These are phyloP conservation scores for Vigna reflexopilosa DNA, from an alignment of 306 rosid genomes.

Conservation along the genomic window DNA sequence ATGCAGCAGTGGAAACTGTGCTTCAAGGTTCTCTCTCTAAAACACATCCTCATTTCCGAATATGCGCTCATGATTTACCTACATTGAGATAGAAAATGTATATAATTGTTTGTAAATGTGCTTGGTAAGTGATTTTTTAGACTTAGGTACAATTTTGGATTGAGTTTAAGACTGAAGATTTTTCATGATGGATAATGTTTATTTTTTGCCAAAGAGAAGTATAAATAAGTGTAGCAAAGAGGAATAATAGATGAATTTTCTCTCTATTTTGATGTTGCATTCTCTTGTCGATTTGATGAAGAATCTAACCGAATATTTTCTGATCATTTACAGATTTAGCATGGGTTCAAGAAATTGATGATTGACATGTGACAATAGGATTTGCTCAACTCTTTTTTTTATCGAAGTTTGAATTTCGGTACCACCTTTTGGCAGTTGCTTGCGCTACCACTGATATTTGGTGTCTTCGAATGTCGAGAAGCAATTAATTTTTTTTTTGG, in stretches of 20 bases:
- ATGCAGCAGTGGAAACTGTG: conserved; percentile 90
- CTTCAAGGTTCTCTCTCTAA: conserved; percentile 73
- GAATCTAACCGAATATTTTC: conserved; percentile 37
- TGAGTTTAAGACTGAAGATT: neutral
- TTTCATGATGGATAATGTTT: neutral
- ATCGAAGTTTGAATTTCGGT: conserved; percentile 34
- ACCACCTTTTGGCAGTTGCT: conserved; percentile 42
- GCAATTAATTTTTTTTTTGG: conserved; percentile 34
- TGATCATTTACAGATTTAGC: conserved; percentile 69
- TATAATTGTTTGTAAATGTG: conserved; percentile 10
- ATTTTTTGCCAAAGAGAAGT: neutral
- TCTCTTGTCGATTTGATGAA: neutral
- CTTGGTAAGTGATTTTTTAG: conserved; percentile 17
- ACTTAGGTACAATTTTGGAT: conserved; percentile 1
- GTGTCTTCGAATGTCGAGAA: conserved; percentile 38
- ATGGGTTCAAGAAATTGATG: conserved; percentile 93
- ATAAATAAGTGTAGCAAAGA: neutral
- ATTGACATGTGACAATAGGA: conserved; percentile 48
- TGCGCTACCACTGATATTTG: conserved; percentile 37
- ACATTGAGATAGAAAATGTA: conserved; percentile 19
- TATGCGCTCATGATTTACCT: conserved; percentile 33
- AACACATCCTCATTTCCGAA: conserved; percentile 10
- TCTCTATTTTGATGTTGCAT: conserved; percentile 36
- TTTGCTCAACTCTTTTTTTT: conserved; percentile 8
- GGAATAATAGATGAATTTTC: conserved; percentile 1